Base-by-base conservation (phyloP, 768 basidiomycete species). In the Leccinum longicurvipes region DNA sequence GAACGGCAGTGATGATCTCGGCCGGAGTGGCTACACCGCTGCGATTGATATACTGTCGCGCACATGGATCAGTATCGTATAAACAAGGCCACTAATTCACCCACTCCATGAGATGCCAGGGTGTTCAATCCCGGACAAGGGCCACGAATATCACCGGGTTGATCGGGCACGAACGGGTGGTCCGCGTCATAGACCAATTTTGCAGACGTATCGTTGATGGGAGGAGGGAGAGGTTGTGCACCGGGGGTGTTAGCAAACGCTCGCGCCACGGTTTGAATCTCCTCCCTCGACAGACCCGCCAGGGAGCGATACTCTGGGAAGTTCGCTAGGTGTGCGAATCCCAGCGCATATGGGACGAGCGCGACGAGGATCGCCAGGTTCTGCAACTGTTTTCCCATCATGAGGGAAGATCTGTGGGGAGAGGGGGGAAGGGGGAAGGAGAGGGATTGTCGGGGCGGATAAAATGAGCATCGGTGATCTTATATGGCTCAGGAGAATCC, bases 121-220 rank as follows among this genome's bases (percentile, higher is more conserved):
- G 66, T 66, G 27, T 67, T 67, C 49, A 67, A 36, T 53, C 61
- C 65, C 1, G 66, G 63, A 19, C 59, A 68, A 11, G 65, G 66
- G 0, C 63, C 66, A 45, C 66, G 66, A 19, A 68, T 62, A 19
- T 68, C 66, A 19, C 63, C 58, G 10, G 62, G 58, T 32, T 0
- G 42, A 29, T 51, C 51, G 10, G 55, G 57, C 6, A 24, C 7
- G 34, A 48, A 68, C 23, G 66, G 63, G n/a, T 68, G 66, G 10
- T 15, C 50, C 0, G n/a, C 42, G 17, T 66, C 66, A 42, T 61
- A 29, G 3, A 68, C 66, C 29, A 61, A 8, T 48, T 67, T 68
- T 32, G 66, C 39, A 4, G 66, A 63, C 1, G 65, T 67, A 28
- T 67, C 59, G 1, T 63, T 66, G 48, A 68, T 56, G 19, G 64